Conservation (phyloP, 805 yeast genomes). For the Wickerhamomyces canadensis region DNA sequence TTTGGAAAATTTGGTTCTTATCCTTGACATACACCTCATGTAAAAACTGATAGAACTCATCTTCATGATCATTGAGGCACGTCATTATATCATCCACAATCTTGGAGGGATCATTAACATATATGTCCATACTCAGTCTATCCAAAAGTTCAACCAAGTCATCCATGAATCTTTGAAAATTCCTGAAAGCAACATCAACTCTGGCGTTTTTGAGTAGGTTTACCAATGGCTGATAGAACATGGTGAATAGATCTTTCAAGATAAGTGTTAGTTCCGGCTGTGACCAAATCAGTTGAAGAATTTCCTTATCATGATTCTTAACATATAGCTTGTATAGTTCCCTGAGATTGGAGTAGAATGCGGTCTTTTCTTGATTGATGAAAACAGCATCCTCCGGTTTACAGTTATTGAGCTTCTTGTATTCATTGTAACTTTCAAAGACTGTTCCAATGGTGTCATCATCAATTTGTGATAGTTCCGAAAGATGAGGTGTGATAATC, state of each 20-base stretch:
- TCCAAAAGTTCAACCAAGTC: constrained; percentile 61
- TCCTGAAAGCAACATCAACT: constrained; percentile 58
- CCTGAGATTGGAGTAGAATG: constrained; percentile 46
- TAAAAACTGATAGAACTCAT: constrained; percentile 65
- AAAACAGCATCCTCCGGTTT: constrained; percentile 13
- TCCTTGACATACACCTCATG: constrained; percentile 83
- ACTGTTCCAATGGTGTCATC: constrained; percentile 13
- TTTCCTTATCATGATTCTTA: constrained; percentile 69
- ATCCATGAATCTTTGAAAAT: constrained; percentile 57
- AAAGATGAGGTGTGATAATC: constrained; percentile 19
- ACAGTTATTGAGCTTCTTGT: constrained; percentile 24
- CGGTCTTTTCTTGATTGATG: constrained; percentile 18
- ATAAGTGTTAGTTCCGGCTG: constrained; percentile 78
- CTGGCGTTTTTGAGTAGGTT: constrained; percentile 61
- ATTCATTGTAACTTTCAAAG: constrained; percentile 23
- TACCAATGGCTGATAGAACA: constrained; percentile 72
- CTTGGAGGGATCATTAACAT: constrained; percentile 48
- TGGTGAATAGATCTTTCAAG: constrained; percentile 63
- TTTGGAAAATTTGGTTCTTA: constrained; percentile 61
- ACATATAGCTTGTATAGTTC: constrained; percentile 59
- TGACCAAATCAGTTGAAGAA: constrained; percentile 73
- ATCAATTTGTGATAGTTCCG: constrained; percentile 10
- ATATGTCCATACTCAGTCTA: constrained; percentile 40
- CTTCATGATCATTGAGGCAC: constrained; percentile 67
- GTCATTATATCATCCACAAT: constrained; percentile 62